Percentiles rank a stretch among this genome's conserved stretches.
These are phyloP conservation scores for Monilinia polystroma DNA, from an alignment of 2,329 filamentous ascomycete species.

Conservation along the genomic window DNA sequence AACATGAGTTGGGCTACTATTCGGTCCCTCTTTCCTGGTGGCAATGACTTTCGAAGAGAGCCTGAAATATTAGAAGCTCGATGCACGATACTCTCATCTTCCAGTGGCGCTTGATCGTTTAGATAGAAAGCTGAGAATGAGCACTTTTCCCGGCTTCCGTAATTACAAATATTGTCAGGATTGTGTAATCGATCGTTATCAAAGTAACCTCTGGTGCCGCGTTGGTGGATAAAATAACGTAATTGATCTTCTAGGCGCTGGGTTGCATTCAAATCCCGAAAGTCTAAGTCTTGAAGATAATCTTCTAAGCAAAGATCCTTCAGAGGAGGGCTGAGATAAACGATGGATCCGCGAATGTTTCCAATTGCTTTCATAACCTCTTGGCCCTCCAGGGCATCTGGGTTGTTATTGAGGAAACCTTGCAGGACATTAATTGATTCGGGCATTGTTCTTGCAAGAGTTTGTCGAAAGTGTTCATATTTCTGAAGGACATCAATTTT, in stretches of 20 bases:
- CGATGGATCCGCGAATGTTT: conserved; percentile 17
- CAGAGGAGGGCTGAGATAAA: conserved; percentile 17
- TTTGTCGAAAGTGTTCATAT: conserved; percentile 17
- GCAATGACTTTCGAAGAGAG: conserved; percentile 2
- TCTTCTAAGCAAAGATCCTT: neutral
- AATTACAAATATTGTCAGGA: conserved; percentile 8
- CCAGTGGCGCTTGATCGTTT: neutral
- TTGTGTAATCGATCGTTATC: neutral
- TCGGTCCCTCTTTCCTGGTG: conserved; percentile 15
- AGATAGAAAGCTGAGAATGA: conserved; percentile 17
- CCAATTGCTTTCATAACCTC: conserved; percentile 19
- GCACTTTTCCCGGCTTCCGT: conserved; percentile 4
- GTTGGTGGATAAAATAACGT: conserved; percentile 12
- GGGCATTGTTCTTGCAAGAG: conserved; percentile 10
- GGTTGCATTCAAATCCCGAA: conserved; percentile 10
- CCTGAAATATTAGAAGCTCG: neutral
- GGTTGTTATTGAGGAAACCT: conserved; percentile 8
- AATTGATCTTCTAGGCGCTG: conserved; percentile 11
- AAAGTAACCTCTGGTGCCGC: conserved; percentile 16
- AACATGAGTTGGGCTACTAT: conserved; percentile 8
- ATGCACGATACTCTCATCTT: neutral
- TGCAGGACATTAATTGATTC: neutral
- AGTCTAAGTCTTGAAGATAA: conserved; percentile 12
- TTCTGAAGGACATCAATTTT: conserved; percentile 19
- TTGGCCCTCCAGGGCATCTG: conserved; percentile 7